Percentiles rank a stretch among this genome's conserved stretches.
phyloP scores from a whole-genome alignment of 371 early-diverging fungal species.

The Apophysomyces elegans region DNA sequence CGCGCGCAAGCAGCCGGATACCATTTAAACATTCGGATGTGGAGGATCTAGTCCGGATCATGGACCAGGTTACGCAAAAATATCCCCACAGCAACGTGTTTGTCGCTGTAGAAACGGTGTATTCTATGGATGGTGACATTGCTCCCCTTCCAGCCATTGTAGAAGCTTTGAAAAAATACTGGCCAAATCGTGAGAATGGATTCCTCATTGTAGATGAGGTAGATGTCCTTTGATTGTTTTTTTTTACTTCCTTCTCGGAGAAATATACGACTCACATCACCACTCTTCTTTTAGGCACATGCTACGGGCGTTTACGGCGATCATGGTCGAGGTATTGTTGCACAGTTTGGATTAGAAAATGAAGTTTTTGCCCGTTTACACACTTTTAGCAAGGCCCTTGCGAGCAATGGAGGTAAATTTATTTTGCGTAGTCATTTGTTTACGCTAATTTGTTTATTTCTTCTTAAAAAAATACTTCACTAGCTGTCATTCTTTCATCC shows the following conservation, averaged over 20 bases:
- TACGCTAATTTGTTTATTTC: background rate
- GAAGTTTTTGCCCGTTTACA: conserved; percentile 77
- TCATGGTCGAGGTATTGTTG: conserved; percentile 72
- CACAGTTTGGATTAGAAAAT: conserved; percentile 62
- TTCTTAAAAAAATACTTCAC: background rate
- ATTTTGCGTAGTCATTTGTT: background rate
- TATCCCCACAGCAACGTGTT: conserved; percentile 56
- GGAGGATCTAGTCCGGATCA: conserved; percentile 45
- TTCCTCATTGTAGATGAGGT: conserved; percentile 72
- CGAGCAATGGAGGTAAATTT: conserved; percentile 75
- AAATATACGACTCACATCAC: background rate
- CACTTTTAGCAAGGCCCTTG: conserved; percentile 87
- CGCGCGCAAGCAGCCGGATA: conserved; percentile 53
- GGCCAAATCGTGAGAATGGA: conserved; percentile 54
- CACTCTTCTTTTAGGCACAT: conserved; percentile 67
- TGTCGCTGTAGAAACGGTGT: conserved; percentile 79
- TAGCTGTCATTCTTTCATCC: conserved; percentile 77
- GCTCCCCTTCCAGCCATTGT: conserved; percentile 74
- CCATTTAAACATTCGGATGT: conserved; percentile 80
- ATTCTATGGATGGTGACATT: conserved; percentile 87
- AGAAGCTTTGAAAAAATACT: conserved; percentile 46
- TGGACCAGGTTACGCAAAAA: conserved; percentile 19
- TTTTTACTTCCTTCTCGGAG: background rate
- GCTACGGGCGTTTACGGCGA: conserved; percentile 79
- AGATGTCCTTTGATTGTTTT: background rate